Conservation (phyloP, 257 asterid genomes). For the Euphrasia confusa region DNA sequence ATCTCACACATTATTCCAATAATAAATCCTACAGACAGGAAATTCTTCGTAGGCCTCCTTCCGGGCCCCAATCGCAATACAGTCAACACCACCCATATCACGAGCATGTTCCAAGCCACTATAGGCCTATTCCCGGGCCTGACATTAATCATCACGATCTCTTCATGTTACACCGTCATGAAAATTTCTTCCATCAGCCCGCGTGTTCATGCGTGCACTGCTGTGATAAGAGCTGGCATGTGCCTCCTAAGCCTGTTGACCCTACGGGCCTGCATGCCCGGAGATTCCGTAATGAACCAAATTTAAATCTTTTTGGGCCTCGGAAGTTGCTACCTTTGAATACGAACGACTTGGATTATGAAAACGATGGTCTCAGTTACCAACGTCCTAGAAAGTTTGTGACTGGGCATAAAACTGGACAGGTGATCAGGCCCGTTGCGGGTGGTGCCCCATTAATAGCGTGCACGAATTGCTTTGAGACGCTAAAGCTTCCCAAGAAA, state of each 20-base stretch:
- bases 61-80: slow-evolving; percentile 39
- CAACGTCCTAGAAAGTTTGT: slow-evolving; percentile 46
- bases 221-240: slow-evolving; percentile 46
- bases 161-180: slow-evolving; percentile 57
- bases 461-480: slow-evolving; percentile 82
- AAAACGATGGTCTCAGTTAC: slow-evolving; percentile 42
- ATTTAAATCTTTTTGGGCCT: slow-evolving; percentile 30
- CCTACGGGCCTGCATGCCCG: slow-evolving; percentile 34
- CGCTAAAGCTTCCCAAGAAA: slow-evolving; percentile 58
- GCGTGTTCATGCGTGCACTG: slow-evolving; percentile 82
- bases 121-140: slow-evolving; percentile 9
- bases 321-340: slow-evolving; percentile 40
- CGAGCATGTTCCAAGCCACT: slow-evolving; percentile 46
- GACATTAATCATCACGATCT: slow-evolving; percentile 42
- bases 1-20: slow-evolving; percentile 37
- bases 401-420: slow-evolving; percentile 37
- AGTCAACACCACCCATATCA: slow-evolving; percentile 40
- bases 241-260: slow-evolving; percentile 45
- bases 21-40: slow-evolving; percentile 37
- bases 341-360: slow-evolving; percentile 48
- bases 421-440: slow-evolving; percentile 47
- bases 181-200: slow-evolving; percentile 63
- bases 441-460: slow-evolving; percentile 91
- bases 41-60: slow-evolving; percentile 40
- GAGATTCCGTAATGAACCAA: slow-evolving; percentile 40